Conservation (phyloP, 257 asterid species). For the Nemophila menziesii region DNA sequence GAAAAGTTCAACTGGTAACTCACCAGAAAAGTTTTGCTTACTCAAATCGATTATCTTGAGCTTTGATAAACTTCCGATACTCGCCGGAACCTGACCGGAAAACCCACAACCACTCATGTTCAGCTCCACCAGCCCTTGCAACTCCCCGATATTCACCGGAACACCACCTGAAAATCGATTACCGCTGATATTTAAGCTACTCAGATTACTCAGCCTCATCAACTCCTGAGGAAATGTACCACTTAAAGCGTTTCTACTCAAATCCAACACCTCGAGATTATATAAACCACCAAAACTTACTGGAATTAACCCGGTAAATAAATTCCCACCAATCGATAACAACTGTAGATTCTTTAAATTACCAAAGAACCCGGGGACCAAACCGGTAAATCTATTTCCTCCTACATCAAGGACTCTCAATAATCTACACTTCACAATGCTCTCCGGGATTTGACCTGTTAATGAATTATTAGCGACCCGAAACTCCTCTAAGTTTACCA, state of each 20-base stretch:
- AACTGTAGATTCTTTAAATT: slow-evolving; percentile 26
- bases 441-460: slow-evolving; percentile 36
- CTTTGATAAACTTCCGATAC: slow-evolving; percentile 45
- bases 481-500: slow-evolving; percentile 40
- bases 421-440: slow-evolving; percentile 25
- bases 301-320: slow-evolving; percentile 40
- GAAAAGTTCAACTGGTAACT: slow-evolving; percentile 56
- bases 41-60: slow-evolving; percentile 61
- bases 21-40: slow-evolving; percentile 64
- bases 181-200: slow-evolving; percentile 44
- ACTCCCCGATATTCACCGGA: slow-evolving; percentile 27
- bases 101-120: slow-evolving; percentile 67
- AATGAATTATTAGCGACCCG: slow-evolving; percentile 55
- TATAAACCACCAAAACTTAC: slow-evolving; percentile 29
- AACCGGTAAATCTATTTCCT: slow-evolving; percentile 35
- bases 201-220: slow-evolving; percentile 49
- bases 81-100: slow-evolving; percentile 48
- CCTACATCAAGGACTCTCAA: slow-evolving; percentile 53
- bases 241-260: slow-evolving; percentile 42
- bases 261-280: slow-evolving; percentile 40
- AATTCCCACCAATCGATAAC: slow-evolving; percentile 50
- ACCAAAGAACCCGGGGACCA: slow-evolving; percentile 46
- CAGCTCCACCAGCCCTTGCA: slow-evolving; percentile 40
- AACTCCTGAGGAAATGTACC: slow-evolving; percentile 49
- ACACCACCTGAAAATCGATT: slow-evolving; percentile 44